Percentiles rank a stretch among this genome's conserved stretches.
phyloP scores from a whole-genome alignment of 108 stramenopile species.

The Poteriospumella lacustris region DNA sequence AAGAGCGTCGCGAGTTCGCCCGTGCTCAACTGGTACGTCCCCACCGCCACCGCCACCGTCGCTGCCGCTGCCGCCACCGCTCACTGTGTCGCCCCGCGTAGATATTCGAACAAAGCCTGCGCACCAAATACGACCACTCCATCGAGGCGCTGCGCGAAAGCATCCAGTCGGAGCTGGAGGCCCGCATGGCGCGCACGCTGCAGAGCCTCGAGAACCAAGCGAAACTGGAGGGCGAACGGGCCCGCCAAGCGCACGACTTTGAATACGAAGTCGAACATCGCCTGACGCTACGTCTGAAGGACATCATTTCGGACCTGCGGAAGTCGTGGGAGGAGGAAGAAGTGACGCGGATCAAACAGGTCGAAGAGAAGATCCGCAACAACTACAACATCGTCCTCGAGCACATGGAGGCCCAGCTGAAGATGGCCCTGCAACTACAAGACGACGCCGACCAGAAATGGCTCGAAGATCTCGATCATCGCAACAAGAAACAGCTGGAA shows the following conservation, averaged over 20 bases:
- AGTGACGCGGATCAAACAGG: neutral
- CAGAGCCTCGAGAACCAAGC: neutral
- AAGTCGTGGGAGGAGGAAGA: conserved; percentile 27
- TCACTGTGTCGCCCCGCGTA: neutral
- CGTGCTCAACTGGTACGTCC: conserved; percentile 9
- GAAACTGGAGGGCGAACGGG: neutral
- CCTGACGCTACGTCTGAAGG: neutral
- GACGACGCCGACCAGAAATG: conserved; percentile 26
- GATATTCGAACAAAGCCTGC: conserved; percentile 25
- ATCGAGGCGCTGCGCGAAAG: conserved; percentile 14
- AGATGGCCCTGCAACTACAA: conserved; percentile 6
- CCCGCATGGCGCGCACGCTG: neutral
- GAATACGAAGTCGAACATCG: neutral
- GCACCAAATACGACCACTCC: conserved; percentile 1
- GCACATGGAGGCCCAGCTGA: conserved; percentile 23
- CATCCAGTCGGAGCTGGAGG: conserved; percentile 6
- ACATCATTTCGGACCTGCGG: conserved; percentile 6
- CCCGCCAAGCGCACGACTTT: neutral
- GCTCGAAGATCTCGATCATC: conserved; percentile 11
- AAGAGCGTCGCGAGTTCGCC: neutral
- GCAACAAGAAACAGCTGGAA: conserved; percentile 17
- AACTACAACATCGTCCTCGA: conserved; percentile 10
- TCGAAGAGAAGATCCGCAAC: conserved; percentile 4
- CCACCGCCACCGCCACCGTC: too few relatives aligned
- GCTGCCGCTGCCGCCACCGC: too few relatives aligned